A percentile compares a stretch with the other conserved stretches of the same genome.
These are phyloP conservation scores for Quercus tomentella DNA, from an alignment of 331 rosid genomes.

Conservation along the genomic window DNA sequence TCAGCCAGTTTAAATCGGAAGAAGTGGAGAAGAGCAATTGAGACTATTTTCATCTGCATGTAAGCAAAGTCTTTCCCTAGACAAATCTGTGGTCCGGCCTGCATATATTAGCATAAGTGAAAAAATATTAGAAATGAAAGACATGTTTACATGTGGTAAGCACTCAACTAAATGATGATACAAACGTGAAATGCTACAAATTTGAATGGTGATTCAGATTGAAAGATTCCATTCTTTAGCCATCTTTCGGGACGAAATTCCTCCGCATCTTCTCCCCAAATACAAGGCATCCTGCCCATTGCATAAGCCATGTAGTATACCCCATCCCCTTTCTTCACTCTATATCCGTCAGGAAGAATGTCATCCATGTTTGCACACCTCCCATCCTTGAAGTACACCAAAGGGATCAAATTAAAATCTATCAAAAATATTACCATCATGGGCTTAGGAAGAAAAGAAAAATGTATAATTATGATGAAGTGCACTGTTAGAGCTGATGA, in stretches of 20 bases:
- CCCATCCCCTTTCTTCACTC: constrained; percentile 63
- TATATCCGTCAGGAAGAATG: constrained; percentile 61
- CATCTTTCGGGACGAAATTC: constrained; percentile 78
- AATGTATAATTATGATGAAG: no score
- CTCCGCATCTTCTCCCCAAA: constrained; percentile 70
- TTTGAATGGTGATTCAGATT: constrained; percentile 68
- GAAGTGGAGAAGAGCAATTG: constrained; percentile 47
- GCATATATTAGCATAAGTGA: constrained; percentile 3
- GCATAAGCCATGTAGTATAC: constrained; percentile 58
- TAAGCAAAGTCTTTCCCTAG: constrained; percentile 85
- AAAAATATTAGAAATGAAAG: not conserved
- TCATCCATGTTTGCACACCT: constrained; percentile 32
- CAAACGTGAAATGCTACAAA: constrained; percentile 66
- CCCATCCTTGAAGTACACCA: constrained; percentile 44
- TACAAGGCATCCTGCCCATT: constrained; percentile 75
- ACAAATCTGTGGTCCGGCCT: constrained; percentile 82
- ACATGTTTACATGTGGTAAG: not conserved
- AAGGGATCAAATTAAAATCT: not conserved
- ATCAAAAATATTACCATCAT: no score
- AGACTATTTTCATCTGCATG: constrained; percentile 80
- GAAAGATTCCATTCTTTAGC: constrained; percentile 60
- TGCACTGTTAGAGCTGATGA: not conserved
- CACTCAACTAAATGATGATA: not conserved
- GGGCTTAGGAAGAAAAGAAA: no score
- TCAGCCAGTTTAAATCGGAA: constrained; percentile 53